phyloP scores from a whole-genome alignment of 805 yeast species.

The Aciculoconidium aculeatum region DNA sequence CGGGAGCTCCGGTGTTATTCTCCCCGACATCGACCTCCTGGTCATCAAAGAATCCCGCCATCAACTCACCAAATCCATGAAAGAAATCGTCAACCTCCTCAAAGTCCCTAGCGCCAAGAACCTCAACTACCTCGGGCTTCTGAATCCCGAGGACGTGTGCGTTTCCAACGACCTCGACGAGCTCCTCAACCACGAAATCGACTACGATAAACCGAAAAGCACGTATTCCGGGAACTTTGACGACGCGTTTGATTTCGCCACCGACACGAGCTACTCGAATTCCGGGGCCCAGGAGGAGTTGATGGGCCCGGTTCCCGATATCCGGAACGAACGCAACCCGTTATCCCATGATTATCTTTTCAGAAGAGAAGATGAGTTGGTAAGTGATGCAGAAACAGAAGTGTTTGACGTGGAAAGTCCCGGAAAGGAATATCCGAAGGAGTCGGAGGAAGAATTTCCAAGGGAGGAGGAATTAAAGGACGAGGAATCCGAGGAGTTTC shows the following conservation, averaged over 20 bases:
- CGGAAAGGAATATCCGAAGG: constrained; percentile 2
- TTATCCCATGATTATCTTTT: constrained; percentile 2
- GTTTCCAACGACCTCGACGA: constrained; percentile 14
- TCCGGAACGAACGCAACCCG: constrained; percentile 2
- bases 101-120: constrained; percentile 21
- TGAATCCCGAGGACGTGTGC: constrained; percentile 12
- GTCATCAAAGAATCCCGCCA: constrained; percentile 26
- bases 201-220: constrained; percentile 6
- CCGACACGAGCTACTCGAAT: too few relatives aligned
- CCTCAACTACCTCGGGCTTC: constrained; percentile 16
- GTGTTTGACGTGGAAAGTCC: constrained; percentile 14
- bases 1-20: neutral
- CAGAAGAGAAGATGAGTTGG: constrained; percentile 7
- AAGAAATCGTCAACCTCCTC: constrained; percentile 27
- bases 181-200: constrained; percentile 10
- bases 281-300: too few relatives aligned
- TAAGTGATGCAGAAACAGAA: constrained; percentile 27
- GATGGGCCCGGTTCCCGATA: too few relatives aligned
- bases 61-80: constrained; percentile 31
- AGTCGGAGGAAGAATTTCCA: constrained; percentile 1
- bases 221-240: constrained; percentile 7
- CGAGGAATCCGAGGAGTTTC: neutral
- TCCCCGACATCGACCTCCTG: constrained; percentile 31
- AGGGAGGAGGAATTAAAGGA: neutral
- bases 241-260: constrained; percentile 11